These are phyloP conservation scores for Jamesozyma jinghongensis DNA, from an alignment of 805 yeast species.

Conservation along the genomic window DNA sequence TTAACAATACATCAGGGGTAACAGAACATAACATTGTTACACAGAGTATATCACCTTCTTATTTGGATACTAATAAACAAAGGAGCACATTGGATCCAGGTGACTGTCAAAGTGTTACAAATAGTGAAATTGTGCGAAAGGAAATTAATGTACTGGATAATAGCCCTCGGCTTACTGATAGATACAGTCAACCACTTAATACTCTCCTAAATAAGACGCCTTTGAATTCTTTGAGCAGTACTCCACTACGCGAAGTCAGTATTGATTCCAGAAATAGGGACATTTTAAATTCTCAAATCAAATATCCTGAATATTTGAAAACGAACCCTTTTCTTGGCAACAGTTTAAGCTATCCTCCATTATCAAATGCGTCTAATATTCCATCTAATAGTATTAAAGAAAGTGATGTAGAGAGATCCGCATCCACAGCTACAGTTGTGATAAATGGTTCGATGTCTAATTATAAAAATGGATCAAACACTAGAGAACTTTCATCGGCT, in stretches of 20 bases:
- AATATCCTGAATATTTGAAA: conserved; percentile 3
- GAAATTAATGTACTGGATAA: background rate
- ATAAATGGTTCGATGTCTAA: too few species aligned
- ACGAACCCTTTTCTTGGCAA: conserved; percentile 1
- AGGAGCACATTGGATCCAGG: conserved; percentile 18
- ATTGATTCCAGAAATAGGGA: background rate
- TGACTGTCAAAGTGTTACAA: conserved; percentile 4
- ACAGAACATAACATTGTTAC: background rate
- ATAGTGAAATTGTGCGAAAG: background rate
- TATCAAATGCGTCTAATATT: too few species aligned
- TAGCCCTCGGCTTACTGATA: background rate
- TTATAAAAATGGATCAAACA: too few species aligned
- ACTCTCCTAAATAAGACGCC: conserved; percentile 18
- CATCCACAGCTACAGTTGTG: too few species aligned
- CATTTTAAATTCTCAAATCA: background rate
- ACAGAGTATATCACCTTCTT: background rate
- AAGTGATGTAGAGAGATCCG: too few species aligned
- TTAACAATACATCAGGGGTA: background rate
- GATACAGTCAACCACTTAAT: conserved; percentile 6
- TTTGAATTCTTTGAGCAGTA: background rate
- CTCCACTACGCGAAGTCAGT: conserved; percentile 1
- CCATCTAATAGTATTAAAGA: too few species aligned
- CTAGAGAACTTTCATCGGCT: too few species aligned
- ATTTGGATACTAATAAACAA: background rate
- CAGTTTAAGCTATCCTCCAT: too few species aligned